Evolutionary conservation across 352 stramenopile genomes (phyloP).

Genomic region (Pythium chondricola): DNA sequence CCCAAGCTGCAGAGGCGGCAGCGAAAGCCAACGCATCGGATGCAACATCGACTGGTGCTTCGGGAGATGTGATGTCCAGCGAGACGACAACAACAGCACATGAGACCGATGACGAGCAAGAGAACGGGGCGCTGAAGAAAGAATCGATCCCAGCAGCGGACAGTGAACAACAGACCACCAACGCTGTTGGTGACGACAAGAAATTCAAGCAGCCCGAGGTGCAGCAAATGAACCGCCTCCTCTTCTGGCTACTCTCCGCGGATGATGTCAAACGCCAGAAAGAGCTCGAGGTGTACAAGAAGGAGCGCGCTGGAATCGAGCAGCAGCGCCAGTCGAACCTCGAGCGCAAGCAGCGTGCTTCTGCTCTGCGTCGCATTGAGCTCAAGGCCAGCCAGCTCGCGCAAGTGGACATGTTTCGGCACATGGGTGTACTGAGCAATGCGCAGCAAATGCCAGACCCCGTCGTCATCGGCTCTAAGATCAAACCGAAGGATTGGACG

Average conservation of each 20-base stretch:
- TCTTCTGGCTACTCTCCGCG: constrained; percentile 80
- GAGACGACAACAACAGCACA: constrained; percentile 15
- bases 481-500: constrained; percentile 80
- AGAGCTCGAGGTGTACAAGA: constrained; percentile 72
- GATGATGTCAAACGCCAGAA: constrained; percentile 83
- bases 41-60: too few relatives aligned
- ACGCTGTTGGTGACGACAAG: constrained; percentile 19
- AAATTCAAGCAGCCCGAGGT: constrained; percentile 83
- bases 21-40: too few relatives aligned
- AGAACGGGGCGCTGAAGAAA: not conserved
- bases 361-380: constrained; percentile 65
- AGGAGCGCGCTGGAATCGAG: constrained; percentile 57
- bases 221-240: constrained; percentile 85
- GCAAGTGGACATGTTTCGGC: constrained; percentile 73
- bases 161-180: constrained; percentile 10
- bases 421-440: constrained; percentile 61
- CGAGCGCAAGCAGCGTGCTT: constrained; percentile 60
- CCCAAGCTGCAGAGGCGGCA: constrained; percentile 34
- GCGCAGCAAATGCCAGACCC: constrained; percentile 52
- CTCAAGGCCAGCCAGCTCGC: constrained; percentile 81
- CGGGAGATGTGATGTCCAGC: too few relatives aligned
- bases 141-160: not conserved
- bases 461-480: constrained; percentile 47
- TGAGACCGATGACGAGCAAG: not conserved
- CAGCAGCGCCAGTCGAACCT: constrained; percentile 66